These are phyloP conservation scores for Pseudoscleropodium purum DNA, from an alignment of 225 moss, liverwort and hornwort species.

Conservation along the genomic window DNA sequence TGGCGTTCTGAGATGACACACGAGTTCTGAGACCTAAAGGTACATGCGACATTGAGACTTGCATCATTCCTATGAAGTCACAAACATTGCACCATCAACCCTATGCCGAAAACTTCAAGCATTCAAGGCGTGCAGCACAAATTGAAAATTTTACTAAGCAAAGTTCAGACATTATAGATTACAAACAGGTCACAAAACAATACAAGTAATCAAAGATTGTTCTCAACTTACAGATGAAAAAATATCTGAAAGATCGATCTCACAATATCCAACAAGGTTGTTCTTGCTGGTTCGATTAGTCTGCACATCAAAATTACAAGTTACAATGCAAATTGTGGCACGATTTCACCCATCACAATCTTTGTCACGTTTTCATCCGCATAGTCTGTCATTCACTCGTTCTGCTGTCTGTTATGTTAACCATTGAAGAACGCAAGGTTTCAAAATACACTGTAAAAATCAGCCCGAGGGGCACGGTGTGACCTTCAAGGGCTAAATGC, in stretches of 20 bases:
- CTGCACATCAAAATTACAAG: slow-evolving; percentile 42
- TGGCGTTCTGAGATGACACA: not conserved
- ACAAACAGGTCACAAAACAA: not conserved
- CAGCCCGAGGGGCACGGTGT: not conserved
- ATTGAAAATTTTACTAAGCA: not conserved
- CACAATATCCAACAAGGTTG: slow-evolving; percentile 77
- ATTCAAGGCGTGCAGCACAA: not conserved
- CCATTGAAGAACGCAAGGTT: not conserved
- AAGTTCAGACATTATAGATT: not conserved
- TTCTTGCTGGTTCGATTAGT: slow-evolving; percentile 49
- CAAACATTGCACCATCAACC: not conserved
- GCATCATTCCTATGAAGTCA: not conserved
- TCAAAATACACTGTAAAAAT: not conserved
- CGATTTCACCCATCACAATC: not conserved
- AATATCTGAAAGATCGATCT: slow-evolving; percentile 68
- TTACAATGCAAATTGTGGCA: not conserved
- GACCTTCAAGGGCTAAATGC: not conserved
- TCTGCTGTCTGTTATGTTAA: not conserved
- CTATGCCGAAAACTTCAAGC: not conserved
- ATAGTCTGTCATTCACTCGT: not conserved
- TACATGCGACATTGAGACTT: not conserved
- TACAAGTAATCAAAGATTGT: not conserved
- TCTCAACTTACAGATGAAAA: slow-evolving; percentile 57
- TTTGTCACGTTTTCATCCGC: not conserved
- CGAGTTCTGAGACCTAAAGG: not conserved